Percentiles rank a stretch among this genome's conserved stretches.
Evolutionary conservation across 2,329 filamentous ascomycete genomes (phyloP).

Genomic region (Cercospora zeae-maydis): DNA sequence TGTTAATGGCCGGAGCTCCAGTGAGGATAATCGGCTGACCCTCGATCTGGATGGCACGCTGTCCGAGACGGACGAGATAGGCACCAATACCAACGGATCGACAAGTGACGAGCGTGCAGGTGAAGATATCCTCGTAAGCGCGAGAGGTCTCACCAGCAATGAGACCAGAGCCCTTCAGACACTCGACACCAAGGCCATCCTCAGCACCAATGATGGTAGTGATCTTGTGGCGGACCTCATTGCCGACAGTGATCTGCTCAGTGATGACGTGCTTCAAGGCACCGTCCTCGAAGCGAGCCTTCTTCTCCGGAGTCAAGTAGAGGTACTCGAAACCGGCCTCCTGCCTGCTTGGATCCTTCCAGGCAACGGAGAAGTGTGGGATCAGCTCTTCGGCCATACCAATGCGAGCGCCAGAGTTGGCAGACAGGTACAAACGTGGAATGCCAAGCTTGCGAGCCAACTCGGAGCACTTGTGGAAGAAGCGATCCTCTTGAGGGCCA

Average conservation of each 20-base stretch:
- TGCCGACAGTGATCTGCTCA: constrained; percentile 78
- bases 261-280: constrained; percentile 76
- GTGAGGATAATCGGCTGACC: constrained; percentile 98
- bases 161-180: constrained; percentile 90
- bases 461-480: constrained; percentile 99
- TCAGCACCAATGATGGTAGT: constrained; percentile 89
- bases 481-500: constrained; percentile 91
- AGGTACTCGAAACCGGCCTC: constrained; percentile 95
- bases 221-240: constrained; percentile 90
- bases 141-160: constrained; percentile 96
- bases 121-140: constrained; percentile 99
- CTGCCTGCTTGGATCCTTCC: constrained; percentile 79
- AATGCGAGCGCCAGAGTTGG: constrained; percentile 96
- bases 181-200: constrained; percentile 96
- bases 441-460: constrained; percentile 90
- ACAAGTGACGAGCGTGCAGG: constrained; percentile 93
- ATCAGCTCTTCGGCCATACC: constrained; percentile 96
- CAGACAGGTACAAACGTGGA: constrained; percentile 94
- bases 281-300: constrained; percentile 79
- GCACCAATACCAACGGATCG: constrained; percentile 98
- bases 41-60: constrained; percentile 98
- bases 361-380: constrained; percentile 93
- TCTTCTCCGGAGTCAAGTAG: constrained; percentile 82
- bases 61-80: constrained; percentile 95
- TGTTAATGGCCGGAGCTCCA: constrained; percentile 95